These are phyloP conservation scores for Aspergillus heteromorphus DNA, from an alignment of 495 filamentous ascomycete genomes.

Conservation along the genomic window DNA sequence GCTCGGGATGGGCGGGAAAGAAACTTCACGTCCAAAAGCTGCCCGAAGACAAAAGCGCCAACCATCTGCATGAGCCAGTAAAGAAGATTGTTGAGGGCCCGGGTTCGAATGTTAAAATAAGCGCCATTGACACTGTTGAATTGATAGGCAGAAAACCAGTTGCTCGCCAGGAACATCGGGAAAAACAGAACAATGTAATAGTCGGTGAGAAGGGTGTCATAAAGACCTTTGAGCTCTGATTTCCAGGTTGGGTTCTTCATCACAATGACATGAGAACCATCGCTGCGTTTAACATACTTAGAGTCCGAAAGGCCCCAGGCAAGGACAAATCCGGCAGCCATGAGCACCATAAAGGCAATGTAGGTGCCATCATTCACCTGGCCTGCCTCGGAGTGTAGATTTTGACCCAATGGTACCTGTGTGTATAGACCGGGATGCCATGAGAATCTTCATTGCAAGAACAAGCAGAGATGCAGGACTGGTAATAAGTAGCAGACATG, in stretches of 20 bases:
- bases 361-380: conserved; percentile 81
- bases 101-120: conserved; percentile 76
- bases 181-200: conserved; percentile 81
- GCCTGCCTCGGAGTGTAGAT: conserved; percentile 57
- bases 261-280: conserved; percentile 76
- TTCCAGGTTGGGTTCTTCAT: conserved; percentile 84
- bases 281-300: conserved; percentile 68
- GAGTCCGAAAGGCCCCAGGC: conserved; percentile 71
- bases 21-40: conserved; percentile 59
- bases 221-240: conserved; percentile 73
- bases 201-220: conserved; percentile 63
- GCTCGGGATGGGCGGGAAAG: conserved; percentile 70
- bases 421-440: background rate
- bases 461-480: background rate
- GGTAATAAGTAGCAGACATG: background rate
- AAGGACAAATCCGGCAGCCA: conserved; percentile 67
- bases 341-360: conserved; percentile 84
- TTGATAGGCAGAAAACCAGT: conserved; percentile 50
- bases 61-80: conserved; percentile 90
- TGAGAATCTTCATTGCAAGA: background rate
- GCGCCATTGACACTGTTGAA: conserved; percentile 52
- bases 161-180: conserved; percentile 67
- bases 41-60: conserved; percentile 73
- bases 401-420: conserved; percentile 73
- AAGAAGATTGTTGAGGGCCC: conserved; percentile 74